Evolutionary conservation across 495 filamentous ascomycete species (phyloP), one percentile per base, ranked within the genome.

Genomic region (Lophium mytilinum): DNA sequence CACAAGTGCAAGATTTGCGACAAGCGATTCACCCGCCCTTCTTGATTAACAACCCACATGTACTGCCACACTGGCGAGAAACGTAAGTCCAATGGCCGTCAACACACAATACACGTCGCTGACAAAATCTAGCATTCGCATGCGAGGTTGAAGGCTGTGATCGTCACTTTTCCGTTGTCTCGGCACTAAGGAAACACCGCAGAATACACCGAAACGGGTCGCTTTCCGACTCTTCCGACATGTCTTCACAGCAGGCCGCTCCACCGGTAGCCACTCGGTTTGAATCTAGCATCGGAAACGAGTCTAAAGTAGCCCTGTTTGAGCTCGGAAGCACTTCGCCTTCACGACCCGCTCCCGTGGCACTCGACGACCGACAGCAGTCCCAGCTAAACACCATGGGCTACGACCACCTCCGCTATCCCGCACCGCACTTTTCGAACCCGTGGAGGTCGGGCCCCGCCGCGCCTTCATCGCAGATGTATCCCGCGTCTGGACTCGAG

Each of bases 1-100:
- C 93, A 98, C 76, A 96, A 96, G 74, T 98, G 93, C 80, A 97
- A 96, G 78, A 88, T 98, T 50, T 98, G 93, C 77, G 93, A 97
- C 74, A 98, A 98, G 82, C 83, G 93, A 8, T 98, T 98, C 71
- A 97, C 93, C 9, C 82, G 93, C 39, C 93, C 93, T 0, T 96
- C 91, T 67, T 98, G 94, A 7, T 72, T 98, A 35, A 93, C 96
- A 65, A 98, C 93, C 24, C 93, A 98, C 67, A 97, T 96, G 84
- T 98, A 98, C 73, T 96, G 90, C 70, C 93, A 98, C 71, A 98
- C 93, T 50, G 93, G 93, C 66, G 94, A 98, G 72, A 98, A 98
- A 74, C 93, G 91, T 96, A 80, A 86, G 91, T 84, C 19, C 10
- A 52, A 17, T 11, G 21, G 1, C 15, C 14, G 19, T 19, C 14